A percentile compares a stretch with the other conserved stretches of the same genome.
These are phyloP conservation scores for Geranium brycei DNA, from an alignment of 345 rosid genomes.

Conservation along the genomic window DNA sequence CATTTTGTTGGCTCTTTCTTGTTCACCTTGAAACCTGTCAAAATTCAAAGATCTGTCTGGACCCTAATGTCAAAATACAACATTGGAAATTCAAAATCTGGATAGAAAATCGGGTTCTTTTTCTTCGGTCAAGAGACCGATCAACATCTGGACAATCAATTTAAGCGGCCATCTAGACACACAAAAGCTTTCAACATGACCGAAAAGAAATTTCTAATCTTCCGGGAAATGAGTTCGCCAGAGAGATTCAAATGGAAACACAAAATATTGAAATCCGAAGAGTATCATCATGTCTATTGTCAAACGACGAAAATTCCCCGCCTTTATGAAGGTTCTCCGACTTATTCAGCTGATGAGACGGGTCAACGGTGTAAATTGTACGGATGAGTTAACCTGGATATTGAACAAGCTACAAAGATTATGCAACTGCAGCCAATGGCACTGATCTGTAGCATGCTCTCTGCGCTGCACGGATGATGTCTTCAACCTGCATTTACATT, in stretches of 20 bases:
- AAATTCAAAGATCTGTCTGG: no score
- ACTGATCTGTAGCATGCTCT: constrained; percentile 49
- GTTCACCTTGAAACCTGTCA: no score
- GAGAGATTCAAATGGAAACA: background rate
- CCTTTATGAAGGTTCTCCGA: constrained; percentile 9
- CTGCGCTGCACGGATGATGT: constrained; percentile 52
- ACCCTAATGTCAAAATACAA: no score
- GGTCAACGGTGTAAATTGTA: constrained; percentile 1
- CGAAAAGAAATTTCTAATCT: constrained; percentile 2
- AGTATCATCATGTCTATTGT: background rate
- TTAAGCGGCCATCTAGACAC: no score
- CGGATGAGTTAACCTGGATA: constrained; percentile 5
- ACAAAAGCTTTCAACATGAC: background rate
- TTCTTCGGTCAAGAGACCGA: no score
- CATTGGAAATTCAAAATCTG: no score
- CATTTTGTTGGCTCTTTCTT: no score
- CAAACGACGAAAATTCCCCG: constrained; percentile 11
- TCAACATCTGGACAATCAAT: no score
- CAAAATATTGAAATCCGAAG: constrained; percentile 7
- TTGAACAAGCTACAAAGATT: constrained; percentile 2
- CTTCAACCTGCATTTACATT: constrained; percentile 31
- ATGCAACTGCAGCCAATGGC: constrained; percentile 26
- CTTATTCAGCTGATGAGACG: constrained; percentile 18
- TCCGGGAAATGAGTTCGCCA: background rate
- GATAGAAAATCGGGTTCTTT: no score